Evolutionary conservation across 2,329 filamentous ascomycete genomes (phyloP), one percentile per base, ranked within the genome.

Genomic region (Ceratocystis smalleyi): DNA sequence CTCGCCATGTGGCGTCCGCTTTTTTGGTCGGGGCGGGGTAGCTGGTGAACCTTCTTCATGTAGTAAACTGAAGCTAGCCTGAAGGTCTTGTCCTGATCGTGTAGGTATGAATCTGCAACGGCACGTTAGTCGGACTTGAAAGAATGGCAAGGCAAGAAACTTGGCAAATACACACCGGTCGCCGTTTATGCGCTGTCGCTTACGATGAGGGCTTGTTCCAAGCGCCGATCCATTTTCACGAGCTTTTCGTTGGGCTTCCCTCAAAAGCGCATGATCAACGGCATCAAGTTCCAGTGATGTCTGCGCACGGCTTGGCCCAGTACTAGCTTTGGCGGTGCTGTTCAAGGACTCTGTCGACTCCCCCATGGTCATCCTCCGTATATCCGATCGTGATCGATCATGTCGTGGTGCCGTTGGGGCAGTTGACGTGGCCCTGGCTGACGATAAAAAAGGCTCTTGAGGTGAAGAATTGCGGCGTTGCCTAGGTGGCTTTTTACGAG

Each of bases 21-120:
- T 91, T 76, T 89, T 90, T 66, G 87, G 83, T 72, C 86, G 89
- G 3, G 91, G 92, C 0, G 92, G 90, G 1, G 91, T 96, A 12
- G 92, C 88, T 22, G 94, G 94, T 22, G 92, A 96, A 47, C 88
- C 91, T 73, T 96, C 91, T 68, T 96, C 92, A 71, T 95, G 89
- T 32, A 97, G 79, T 64, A 97, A 78, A 72, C 86, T 96, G 75
- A 94, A 97, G 74, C 91, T 95, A 63, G 92, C 91, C 73, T 92
- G 88, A 27, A 97, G 78, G 74, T 99, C 94, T 74, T 96, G 91
- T 5, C 92, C 94, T 68, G 91, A 87, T 51, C 94, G 84, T 70
- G 94, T 95, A 32, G 94, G 94, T 69, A 99, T 97, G 73, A 99
- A 99, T 70, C 94, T 95, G 3, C 12, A 40, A 72, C 65, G 61